Evolutionary conservation across 352 stramenopile genomes (phyloP).

Genomic region (Phytophthora pistaciae): DNA sequence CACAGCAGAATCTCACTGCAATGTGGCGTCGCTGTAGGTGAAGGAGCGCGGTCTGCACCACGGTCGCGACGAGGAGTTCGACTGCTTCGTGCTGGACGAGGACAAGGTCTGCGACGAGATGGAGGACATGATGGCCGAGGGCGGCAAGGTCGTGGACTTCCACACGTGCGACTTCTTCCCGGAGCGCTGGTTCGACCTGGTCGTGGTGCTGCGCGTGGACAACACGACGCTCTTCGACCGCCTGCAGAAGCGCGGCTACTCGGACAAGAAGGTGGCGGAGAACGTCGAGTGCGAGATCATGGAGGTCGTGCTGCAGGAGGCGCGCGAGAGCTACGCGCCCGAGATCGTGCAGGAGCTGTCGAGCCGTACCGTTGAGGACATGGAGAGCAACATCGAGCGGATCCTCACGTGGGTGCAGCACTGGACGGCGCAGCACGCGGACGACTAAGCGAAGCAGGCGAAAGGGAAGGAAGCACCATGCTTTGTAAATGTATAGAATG

Average conservation of each 20-base stretch:
- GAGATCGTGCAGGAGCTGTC: constrained; percentile 97
- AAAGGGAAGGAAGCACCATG: constrained; percentile 16
- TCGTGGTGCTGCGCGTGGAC: constrained; percentile 92
- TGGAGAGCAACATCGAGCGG: constrained; percentile 96
- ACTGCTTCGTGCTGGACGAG: constrained; percentile 97
- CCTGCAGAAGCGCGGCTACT: constrained; percentile 92
- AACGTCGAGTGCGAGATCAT: constrained; percentile 99
- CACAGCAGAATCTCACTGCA: constrained; percentile 15
- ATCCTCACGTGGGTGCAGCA: constrained; percentile 93
- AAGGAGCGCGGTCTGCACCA: constrained; percentile 84
- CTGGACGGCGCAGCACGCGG: constrained; percentile 84
- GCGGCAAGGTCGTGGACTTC: constrained; percentile 96
- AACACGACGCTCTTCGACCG: constrained; percentile 95
- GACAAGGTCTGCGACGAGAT: constrained; percentile 97
- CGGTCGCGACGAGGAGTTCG: constrained; percentile 94
- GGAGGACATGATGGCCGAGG: constrained; percentile 92
- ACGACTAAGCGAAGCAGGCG: constrained; percentile 20
- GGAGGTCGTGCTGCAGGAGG: constrained; percentile 97
- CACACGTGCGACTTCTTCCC: constrained; percentile 99
- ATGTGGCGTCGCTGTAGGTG: constrained; percentile 38
- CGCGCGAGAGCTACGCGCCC: constrained; percentile 92
- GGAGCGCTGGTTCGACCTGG: constrained; percentile 97
- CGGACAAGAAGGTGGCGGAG: constrained; percentile 95
- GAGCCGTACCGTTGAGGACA: constrained; percentile 96
- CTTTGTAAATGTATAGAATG: constrained; percentile 38